Evolutionary conservation across 1,284 basidiomycete species (phyloP).

Genomic region (Pseudozyma pruni): DNA sequence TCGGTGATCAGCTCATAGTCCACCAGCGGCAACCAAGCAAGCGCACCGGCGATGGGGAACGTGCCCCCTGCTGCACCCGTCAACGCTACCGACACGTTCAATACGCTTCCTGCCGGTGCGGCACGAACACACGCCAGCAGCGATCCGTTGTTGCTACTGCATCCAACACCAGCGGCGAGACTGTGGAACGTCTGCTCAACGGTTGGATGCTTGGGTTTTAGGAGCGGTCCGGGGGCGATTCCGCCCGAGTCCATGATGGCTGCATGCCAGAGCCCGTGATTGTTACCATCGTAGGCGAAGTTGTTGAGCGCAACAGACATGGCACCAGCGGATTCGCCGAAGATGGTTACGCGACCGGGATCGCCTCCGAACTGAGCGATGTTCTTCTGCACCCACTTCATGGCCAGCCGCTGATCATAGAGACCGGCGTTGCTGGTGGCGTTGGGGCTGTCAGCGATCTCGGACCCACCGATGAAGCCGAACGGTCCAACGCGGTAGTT

Average conservation of each 20-base stretch:
- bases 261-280: constrained; percentile 38
- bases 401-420: constrained; percentile 50
- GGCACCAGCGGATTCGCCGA: constrained; percentile 50
- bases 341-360: constrained; percentile 35
- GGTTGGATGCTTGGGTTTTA: constrained; percentile 30
- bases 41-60: constrained; percentile 24
- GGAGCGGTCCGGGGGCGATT: constrained; percentile 25
- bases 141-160: constrained; percentile 3
- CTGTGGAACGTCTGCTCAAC: constrained; percentile 26
- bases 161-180: constrained; percentile 27
- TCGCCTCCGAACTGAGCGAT: constrained; percentile 55
- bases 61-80: constrained; percentile 15
- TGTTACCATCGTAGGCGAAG: constrained; percentile 39
- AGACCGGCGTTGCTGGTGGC: constrained; percentile 45
- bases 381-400: constrained; percentile 51
- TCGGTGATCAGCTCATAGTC: constrained; percentile 45
- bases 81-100: constrained; percentile 10
- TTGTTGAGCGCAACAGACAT: constrained; percentile 37
- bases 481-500: constrained; percentile 53
- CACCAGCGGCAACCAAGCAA: constrained; percentile 35
- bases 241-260: constrained; percentile 54
- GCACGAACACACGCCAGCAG: constrained; percentile 33
- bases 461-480: constrained; percentile 43
- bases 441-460: constrained; percentile 17
- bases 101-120: constrained; percentile 23